phyloP scores from a whole-genome alignment of 176 grass and related monocot species.

The barley (Hordeum vulgare) region MorexV3_pseudomolecules_assembly NC_058519.1:572436549-572437048 shows the following conservation, averaged over 20 bases:
- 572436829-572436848: neutral
- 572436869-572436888: neutral
- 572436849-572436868: too few species aligned
- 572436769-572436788: neutral
- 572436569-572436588: neutral
- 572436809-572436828: neutral
- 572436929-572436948: too few species aligned
- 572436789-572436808: neutral
- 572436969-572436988: too few species aligned
- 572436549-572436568: neutral
- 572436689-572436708: neutral
- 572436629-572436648: neutral
- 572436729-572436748: neutral
- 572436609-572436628: neutral
- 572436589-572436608: neutral
- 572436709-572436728: neutral
- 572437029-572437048: too few species aligned
- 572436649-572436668: neutral
- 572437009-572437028: too few species aligned
- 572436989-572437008: too few species aligned
- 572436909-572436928: too few species aligned
- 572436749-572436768: neutral
- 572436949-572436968: too few species aligned
- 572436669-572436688: neutral
- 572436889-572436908: too few species aligned